These are phyloP conservation scores for Wickerhamomyces rabaulensis DNA, from an alignment of 805 yeast species.

Conservation along the genomic window DNA sequence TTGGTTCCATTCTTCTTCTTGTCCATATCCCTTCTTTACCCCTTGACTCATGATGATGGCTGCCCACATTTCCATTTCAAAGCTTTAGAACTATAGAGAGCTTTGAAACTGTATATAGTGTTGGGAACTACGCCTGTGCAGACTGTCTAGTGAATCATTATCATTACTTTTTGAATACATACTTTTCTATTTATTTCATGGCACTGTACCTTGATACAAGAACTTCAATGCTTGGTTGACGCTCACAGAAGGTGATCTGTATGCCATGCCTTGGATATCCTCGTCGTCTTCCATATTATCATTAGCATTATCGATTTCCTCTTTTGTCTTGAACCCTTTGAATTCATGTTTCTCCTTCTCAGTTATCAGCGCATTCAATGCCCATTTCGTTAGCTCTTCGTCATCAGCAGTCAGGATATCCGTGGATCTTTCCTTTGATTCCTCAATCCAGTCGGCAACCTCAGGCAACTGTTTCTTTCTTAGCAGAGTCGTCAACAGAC, in stretches of 20 bases:
- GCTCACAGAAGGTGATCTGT: constrained; percentile 17
- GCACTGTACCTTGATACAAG: constrained; percentile 38
- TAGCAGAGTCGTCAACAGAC: constrained; percentile 74
- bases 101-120: constrained; percentile 1
- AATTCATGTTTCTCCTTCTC: constrained; percentile 53
- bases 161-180: background rate
- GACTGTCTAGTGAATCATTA: background rate
- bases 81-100: background rate
- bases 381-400: constrained; percentile 70
- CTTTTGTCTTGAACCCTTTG: constrained; percentile 53
- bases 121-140: too few species aligned
- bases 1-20: background rate
- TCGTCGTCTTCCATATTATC: constrained; percentile 1
- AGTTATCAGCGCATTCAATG: constrained; percentile 47
- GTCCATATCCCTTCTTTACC: background rate
- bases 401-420: constrained; percentile 31
- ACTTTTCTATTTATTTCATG: background rate
- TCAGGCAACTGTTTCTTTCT: constrained; percentile 89
- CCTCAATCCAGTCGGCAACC: constrained; percentile 77
- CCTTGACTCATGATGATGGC: background rate
- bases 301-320: constrained; percentile 32
- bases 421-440: constrained; percentile 30
- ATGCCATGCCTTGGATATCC: constrained; percentile 9
- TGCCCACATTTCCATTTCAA: background rate
- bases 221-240: constrained; percentile 38